Conservation (phyloP, 306 rosid species). For the Medicago truncatula region DNA sequence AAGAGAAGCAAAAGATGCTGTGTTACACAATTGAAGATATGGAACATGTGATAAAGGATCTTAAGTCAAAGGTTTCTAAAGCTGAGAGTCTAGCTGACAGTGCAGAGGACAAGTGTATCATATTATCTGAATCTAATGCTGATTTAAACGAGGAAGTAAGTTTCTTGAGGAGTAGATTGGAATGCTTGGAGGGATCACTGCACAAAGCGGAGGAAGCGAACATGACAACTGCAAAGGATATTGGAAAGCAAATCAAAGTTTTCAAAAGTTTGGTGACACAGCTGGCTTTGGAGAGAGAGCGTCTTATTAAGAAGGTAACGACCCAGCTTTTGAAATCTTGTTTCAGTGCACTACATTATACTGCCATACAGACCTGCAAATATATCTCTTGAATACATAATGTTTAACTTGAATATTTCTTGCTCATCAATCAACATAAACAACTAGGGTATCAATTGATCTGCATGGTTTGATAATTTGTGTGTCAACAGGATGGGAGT, state of each 20-base stretch:
- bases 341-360: too few relatives aligned
- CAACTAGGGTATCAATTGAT: constrained; percentile 21
- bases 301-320: constrained; percentile 84
- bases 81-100: constrained; percentile 76
- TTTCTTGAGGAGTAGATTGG: constrained; percentile 67
- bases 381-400: not conserved
- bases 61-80: constrained; percentile 71
- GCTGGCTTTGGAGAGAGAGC: constrained; percentile 91
- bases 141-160: constrained; percentile 69
- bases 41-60: constrained; percentile 76
- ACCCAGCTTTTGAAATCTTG: not conserved
- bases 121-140: constrained; percentile 75
- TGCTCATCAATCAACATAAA: not conserved
- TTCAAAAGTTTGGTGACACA: constrained; percentile 71
- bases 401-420: constrained; percentile 7
- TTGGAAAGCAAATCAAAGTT: constrained; percentile 56
- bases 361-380: too few relatives aligned
- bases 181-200: constrained; percentile 69
- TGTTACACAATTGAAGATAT: constrained; percentile 69
- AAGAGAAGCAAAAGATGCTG: constrained; percentile 81
- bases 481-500: too few relatives aligned
- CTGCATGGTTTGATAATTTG: not conserved
- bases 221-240: constrained; percentile 72
- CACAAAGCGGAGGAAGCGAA: constrained; percentile 72
- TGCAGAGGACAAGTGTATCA: constrained; percentile 75